These are phyloP conservation scores for Alternaria arborescens DNA, from an alignment of 2,329 filamentous ascomycete species.

Conservation along the genomic window DNA sequence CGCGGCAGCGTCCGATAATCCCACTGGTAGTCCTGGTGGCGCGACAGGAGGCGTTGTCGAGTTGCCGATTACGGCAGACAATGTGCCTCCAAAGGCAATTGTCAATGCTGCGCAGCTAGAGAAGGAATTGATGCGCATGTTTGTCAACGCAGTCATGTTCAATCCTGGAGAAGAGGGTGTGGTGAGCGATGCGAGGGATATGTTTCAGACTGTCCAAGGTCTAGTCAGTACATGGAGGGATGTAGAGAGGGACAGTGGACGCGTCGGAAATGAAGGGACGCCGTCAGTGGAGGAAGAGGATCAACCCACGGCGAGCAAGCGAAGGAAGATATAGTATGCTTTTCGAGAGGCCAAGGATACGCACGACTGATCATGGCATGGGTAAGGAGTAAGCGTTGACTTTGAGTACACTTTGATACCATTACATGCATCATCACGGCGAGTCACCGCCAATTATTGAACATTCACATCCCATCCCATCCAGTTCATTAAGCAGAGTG, in stretches of 20 bases:
- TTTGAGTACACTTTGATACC: not conserved
- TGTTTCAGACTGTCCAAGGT: conserved; percentile 88
- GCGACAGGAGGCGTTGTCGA: conserved; percentile 50
- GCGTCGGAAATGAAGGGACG: conserved; percentile 43
- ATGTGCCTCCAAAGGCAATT: conserved; percentile 86
- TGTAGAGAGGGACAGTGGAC: conserved; percentile 62
- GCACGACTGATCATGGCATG: conserved; percentile 1
- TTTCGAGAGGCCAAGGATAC: not conserved
- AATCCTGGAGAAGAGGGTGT: conserved; percentile 91
- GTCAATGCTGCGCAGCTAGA: conserved; percentile 94
- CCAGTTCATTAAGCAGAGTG: not conserved
- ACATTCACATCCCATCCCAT: not conserved
- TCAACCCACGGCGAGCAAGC: conserved; percentile 31
- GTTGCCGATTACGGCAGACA: conserved; percentile 74
- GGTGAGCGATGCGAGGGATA: conserved; percentile 85
- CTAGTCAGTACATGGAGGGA: conserved; percentile 78
- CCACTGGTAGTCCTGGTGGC: conserved; percentile 69
- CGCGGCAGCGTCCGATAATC: conserved; percentile 59
- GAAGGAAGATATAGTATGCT: conserved; percentile 41
- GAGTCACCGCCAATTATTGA: not conserved
- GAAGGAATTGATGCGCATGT: conserved; percentile 94
- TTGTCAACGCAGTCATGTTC: conserved; percentile 98
- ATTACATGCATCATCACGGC: not conserved
- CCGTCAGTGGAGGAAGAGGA: conserved; percentile 39
- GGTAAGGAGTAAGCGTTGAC: not conserved